Base-by-base conservation (phyloP, 768 basidiomycete species). In the Tremella yokohamensis region DNA sequence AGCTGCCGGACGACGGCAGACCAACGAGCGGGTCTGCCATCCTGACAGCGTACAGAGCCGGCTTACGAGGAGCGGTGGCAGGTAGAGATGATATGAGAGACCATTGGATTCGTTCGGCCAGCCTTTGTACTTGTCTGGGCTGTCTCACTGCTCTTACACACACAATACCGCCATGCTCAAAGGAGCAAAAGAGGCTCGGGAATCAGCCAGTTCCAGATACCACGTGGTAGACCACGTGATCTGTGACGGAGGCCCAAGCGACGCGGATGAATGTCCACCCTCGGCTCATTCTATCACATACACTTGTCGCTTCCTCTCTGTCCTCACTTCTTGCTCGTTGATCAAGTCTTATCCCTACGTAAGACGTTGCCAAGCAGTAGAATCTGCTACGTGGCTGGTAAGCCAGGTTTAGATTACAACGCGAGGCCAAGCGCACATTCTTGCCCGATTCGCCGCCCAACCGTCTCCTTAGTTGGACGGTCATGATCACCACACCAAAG, bases 21-120 rank as follows among this genome's bases (percentile, higher is more conserved):
- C 47, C 42, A 16, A 38, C 37, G 39, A 57, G 57, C 12, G 56
- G 56, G 13, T 54, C 37, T 25, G 49, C 42, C 29, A 34, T 34
- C 29, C 29, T 11, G 11, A 11, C 15, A 20, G 48, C 54, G 18
- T 40, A 37, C 49, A 56, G 49, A 29, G 44, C 15, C 8, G 29
- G 8, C 25, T 3, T n/a, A 18, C 6, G 40, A 25, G 39, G 11
- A 8, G 24, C 9, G 13, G 44, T 13, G 24, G 38, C 16, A 39
- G 19, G 48, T 13, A n/a, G 34, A 18, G 26, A n/a, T 47, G 49
- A 15, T n/a, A 38, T 7, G 8, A 12, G 22, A 16, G 40, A 25
- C 22, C 34, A 29, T 12, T 20, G 13, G 22, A 19, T 49, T 12
- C 3, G 19, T 37, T 15, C 3, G 37, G 52, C 18, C 19, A 34